phyloP scores from a whole-genome alignment of 768 basidiomycete species.

The Calocybe indica region DNA sequence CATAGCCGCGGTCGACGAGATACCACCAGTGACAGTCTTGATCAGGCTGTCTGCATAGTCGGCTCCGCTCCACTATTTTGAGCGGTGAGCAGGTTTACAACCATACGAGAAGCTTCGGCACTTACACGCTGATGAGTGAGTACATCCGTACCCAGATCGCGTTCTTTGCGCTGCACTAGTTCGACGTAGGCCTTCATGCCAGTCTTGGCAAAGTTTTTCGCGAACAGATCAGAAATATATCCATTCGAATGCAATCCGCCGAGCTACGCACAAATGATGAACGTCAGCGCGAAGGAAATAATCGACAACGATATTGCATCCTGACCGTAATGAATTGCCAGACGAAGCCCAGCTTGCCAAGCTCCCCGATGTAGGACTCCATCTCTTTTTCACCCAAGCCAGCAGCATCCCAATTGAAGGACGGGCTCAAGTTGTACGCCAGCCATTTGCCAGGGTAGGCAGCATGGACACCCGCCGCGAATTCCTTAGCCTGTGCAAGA shows the following conservation, averaged over 20 bases:
- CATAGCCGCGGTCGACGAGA: slow-evolving; percentile 99
- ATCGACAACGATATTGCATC: neutral
- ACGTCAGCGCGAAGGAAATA: neutral
- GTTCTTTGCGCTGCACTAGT: slow-evolving; percentile 86
- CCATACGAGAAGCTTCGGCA: neutral
- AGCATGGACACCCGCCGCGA: slow-evolving; percentile 81
- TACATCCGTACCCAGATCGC: slow-evolving; percentile 92
- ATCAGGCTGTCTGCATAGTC: slow-evolving; percentile 88
- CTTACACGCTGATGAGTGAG: slow-evolving; percentile 93
- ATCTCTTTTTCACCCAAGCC: slow-evolving; percentile 83
- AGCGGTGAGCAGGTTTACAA: slow-evolving; percentile 11
- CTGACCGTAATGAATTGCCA: slow-evolving; percentile 99
- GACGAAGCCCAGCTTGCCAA: slow-evolving; percentile 93
- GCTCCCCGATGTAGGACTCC: slow-evolving; percentile 85
- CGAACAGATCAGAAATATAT: slow-evolving; percentile 93
- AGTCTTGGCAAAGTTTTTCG: slow-evolving; percentile 80
- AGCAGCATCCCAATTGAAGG: slow-evolving; percentile 93
- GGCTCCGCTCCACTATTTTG: slow-evolving; percentile 82
- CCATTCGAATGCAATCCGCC: slow-evolving; percentile 96
- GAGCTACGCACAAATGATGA: slow-evolving; percentile 46
- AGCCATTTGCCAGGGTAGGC: slow-evolving; percentile 89
- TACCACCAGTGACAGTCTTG: slow-evolving; percentile 95
- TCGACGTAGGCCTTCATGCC: slow-evolving; percentile 99
- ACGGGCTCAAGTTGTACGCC: slow-evolving; percentile 92
- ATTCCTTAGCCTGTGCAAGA: slow-evolving; percentile 85